Conservation (phyloP, 257 asterid genomes). For the Marsdenia floribunda region DNA sequence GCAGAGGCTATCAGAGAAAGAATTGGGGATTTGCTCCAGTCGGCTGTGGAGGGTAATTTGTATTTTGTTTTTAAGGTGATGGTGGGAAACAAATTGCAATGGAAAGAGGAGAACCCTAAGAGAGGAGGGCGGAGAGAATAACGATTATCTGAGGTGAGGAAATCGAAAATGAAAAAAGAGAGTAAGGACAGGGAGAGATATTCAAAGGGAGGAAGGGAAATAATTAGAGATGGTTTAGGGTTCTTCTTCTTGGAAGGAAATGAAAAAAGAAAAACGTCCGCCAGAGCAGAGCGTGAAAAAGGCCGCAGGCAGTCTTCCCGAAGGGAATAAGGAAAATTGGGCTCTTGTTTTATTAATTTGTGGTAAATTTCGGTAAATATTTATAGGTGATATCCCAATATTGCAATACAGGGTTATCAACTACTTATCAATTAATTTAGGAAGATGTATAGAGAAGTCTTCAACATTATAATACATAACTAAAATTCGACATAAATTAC, state of each 20-base stretch:
- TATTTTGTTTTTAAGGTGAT: neutral
- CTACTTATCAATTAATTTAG: no score
- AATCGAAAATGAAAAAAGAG: neutral
- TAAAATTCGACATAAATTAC: no score
- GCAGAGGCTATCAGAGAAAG: no score
- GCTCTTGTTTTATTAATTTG: no score
- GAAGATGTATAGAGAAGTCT: no score
- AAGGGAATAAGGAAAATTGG: no score
- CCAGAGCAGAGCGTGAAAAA: neutral
- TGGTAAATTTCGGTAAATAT: no score
- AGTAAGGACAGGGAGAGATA: neutral
- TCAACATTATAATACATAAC: no score
- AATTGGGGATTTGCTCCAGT: no score
- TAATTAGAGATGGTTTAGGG: conserved; percentile 3
- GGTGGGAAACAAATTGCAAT: neutral
- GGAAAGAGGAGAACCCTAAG: neutral
- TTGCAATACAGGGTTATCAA: no score
- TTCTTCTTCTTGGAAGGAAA: neutral
- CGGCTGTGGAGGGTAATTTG: no score
- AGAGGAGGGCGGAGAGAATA: neutral
- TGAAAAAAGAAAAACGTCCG: neutral
- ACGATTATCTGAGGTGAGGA: neutral
- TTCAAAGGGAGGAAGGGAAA: neutral
- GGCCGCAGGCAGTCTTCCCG: neutral
- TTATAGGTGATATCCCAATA: no score